Evolutionary conservation across 768 basidiomycete genomes (phyloP).

Genomic region (Neoboletus magnificus): DNA sequence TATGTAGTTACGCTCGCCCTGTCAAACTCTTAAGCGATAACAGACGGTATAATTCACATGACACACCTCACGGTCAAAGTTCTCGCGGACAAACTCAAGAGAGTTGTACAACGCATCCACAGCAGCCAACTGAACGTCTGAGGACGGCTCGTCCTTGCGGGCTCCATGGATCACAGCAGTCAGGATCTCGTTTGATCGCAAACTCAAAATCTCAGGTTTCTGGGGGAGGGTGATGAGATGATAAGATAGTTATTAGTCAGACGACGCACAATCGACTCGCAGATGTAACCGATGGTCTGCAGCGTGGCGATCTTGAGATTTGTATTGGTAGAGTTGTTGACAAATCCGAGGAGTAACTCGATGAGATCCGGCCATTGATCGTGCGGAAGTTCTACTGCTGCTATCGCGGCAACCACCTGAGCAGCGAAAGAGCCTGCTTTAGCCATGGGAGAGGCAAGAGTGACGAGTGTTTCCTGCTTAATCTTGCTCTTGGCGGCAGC

Average conservation of each 20-base stretch:
- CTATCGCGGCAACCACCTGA: conserved; percentile 92
- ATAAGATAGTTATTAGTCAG: conserved; percentile 2
- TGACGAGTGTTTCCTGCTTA: conserved; percentile 82
- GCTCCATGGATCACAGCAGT: conserved; percentile 99
- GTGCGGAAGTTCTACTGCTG: conserved; percentile 85
- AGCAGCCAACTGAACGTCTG: conserved; percentile 90
- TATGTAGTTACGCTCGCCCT: conserved; percentile 99
- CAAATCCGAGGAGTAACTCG: conserved; percentile 80
- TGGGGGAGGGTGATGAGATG: conserved; percentile 31
- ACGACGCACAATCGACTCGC: conserved; percentile 86
- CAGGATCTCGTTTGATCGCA: conserved; percentile 94
- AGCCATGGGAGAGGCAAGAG: conserved; percentile 66
- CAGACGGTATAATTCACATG: background rate
- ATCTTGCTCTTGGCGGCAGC: conserved; percentile 69
- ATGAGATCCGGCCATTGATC: conserved; percentile 91
- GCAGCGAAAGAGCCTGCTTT: conserved; percentile 87
- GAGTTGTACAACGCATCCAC: conserved; percentile 93
- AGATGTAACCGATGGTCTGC: conserved; percentile 95
- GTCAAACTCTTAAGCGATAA: conserved; percentile 7
- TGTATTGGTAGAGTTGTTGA: conserved; percentile 68
- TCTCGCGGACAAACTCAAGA: conserved; percentile 94
- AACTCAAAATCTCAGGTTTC: conserved; percentile 89
- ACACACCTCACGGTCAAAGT: conserved; percentile 94
- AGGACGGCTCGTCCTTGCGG: conserved; percentile 88
- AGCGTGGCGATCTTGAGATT: conserved; percentile 84